Evolutionary conservation across 2,329 filamentous ascomycete genomes (phyloP), one percentile per base, ranked within the genome.

Genomic region (Cercospora beticola): DNA sequence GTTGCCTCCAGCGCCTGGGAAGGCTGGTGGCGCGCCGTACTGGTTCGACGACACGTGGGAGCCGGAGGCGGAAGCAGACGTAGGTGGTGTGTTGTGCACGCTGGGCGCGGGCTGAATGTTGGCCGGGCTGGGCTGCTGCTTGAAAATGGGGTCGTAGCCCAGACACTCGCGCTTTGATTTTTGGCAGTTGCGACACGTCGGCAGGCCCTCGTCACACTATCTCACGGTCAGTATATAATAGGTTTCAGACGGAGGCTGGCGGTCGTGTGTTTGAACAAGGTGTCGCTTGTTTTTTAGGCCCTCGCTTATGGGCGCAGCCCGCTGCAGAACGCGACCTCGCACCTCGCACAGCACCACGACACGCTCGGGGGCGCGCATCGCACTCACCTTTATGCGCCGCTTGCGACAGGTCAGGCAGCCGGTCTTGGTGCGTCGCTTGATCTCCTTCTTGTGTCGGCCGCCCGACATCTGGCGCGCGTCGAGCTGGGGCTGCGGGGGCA

Each of bases 171-270:
- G 91, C 82, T 94, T 95, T 74, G 91, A 93, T 80, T 95, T 95
- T 78, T 90, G 90, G 82, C 92, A 95, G 78, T 95, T 93, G 82
- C 93, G 90, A 85, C 95, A 99, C 69, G 90, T 89, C 23, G 95
- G 95, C 81, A 97, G 93, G 70, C 89, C 89, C 85, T 99, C 95
- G 87, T 98, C 95, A 83, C 95, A 99, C 95, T 97, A 79, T 71
- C 71, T 5, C 33, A 16, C 23, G 40, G 65, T 43, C 49, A 58
- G 52, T 49, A 46, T 36, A 68, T 36, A 10, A 57, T 28, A 18
- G 28, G 54, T 57, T 26, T 54, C 49, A 58, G 54, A 33, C 54
- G 54, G 54, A 58, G 54, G 54, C 46, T 64, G 30, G 62, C 61
- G 66, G 62, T 64, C 49, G 62, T 64, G 49, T 57, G 54, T 21